Percentiles rank a stretch among this genome's conserved stretches.
phyloP scores from a whole-genome alignment of 345 rosid genomes.

The Capsella bursapastoris region DNA sequence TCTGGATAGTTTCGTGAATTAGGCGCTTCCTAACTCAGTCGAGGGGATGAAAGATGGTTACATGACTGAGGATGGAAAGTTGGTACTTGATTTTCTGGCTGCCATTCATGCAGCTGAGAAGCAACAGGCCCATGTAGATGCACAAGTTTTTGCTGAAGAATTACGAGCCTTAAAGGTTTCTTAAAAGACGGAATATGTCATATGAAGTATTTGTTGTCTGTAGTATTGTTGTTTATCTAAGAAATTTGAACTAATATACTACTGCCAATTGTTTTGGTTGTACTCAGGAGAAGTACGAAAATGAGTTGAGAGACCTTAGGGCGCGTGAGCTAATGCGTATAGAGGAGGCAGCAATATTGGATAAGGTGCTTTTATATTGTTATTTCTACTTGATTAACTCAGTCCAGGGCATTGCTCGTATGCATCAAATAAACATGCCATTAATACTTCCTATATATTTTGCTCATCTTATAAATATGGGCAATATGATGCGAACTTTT shows the following conservation, averaged over 20 bases:
- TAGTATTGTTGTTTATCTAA: constrained; percentile 2
- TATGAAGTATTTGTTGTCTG: constrained; percentile 4
- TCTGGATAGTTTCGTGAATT: constrained; percentile 40
- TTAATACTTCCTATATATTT: constrained; percentile 13
- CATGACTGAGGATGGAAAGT: constrained; percentile 68
- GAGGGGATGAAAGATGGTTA: constrained; percentile 63
- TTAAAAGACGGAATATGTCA: constrained; percentile 18
- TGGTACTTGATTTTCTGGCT: constrained; percentile 79
- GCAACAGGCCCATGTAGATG: constrained; percentile 89
- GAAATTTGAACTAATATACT: background rate
- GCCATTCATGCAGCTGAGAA: constrained; percentile 93
- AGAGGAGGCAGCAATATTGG: constrained; percentile 94
- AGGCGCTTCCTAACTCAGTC: constrained; percentile 57
- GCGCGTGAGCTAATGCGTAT: constrained; percentile 93
- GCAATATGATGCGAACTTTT: constrained; percentile 1
- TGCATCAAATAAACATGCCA: constrained; percentile 27
- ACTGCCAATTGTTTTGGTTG: constrained; percentile 7
- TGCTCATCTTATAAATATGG: background rate
- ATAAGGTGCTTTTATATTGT: constrained; percentile 66
- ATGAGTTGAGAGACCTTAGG: constrained; percentile 82
- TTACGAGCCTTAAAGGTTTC: constrained; percentile 73
- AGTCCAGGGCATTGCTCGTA: constrained; percentile 10
- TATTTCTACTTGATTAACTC: constrained; percentile 16
- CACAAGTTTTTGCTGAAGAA: constrained; percentile 75
- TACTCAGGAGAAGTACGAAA: constrained; percentile 89